A percentile compares a stretch with the other conserved stretches of the same genome.
Conservation (phyloP, 2,329 filamentous ascomycete species). For the Huntiella bhutanensis region DNA sequence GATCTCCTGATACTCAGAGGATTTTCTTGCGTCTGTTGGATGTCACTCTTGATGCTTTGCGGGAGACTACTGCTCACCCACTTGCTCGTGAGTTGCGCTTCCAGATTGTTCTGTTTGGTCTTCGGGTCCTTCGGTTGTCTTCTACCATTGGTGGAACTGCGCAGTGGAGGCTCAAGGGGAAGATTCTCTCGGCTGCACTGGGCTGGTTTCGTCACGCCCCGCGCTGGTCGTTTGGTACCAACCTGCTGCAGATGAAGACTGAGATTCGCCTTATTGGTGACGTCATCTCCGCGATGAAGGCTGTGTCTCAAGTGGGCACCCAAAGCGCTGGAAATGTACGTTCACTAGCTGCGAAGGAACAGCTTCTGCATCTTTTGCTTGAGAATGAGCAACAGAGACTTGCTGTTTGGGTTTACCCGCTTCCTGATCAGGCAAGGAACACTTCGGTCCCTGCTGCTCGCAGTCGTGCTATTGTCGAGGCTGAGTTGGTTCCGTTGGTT, state of each 20-base stretch:
- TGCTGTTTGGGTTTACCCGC: slow-evolving; percentile 73
- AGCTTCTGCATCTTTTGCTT: slow-evolving; percentile 61
- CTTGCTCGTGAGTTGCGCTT: slow-evolving; percentile 85
- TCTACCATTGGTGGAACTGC: slow-evolving; percentile 43
- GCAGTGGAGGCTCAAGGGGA: slow-evolving; percentile 73
- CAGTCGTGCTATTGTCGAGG: slow-evolving; percentile 19
- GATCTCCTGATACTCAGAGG: slow-evolving; percentile 61
- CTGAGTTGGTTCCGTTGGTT: slow-evolving; percentile 43
- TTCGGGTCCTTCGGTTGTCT: slow-evolving; percentile 57
- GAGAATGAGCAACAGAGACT: slow-evolving; percentile 72
- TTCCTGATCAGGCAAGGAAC: slow-evolving; percentile 33
- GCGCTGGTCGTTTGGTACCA: slow-evolving; percentile 90
- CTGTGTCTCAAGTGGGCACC: slow-evolving; percentile 39
- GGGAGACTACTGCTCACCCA: slow-evolving; percentile 39
- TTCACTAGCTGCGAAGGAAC: slow-evolving; percentile 59
- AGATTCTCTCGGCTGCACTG: slow-evolving; percentile 67
- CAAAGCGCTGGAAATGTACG: slow-evolving; percentile 35
- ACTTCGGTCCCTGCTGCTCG: slow-evolving; percentile 8
- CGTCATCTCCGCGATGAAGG: slow-evolving; percentile 47
- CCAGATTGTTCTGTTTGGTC: slow-evolving; percentile 64
- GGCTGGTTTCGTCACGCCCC: slow-evolving; percentile 75
- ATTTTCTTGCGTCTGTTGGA: slow-evolving; percentile 68
- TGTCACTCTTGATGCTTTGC: slow-evolving; percentile 53
- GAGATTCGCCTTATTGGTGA: slow-evolving; percentile 69
- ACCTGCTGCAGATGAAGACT: slow-evolving; percentile 80